Conservation (phyloP, 2,329 filamentous ascomycete species). For the Setomelanomma holmii region DNA sequence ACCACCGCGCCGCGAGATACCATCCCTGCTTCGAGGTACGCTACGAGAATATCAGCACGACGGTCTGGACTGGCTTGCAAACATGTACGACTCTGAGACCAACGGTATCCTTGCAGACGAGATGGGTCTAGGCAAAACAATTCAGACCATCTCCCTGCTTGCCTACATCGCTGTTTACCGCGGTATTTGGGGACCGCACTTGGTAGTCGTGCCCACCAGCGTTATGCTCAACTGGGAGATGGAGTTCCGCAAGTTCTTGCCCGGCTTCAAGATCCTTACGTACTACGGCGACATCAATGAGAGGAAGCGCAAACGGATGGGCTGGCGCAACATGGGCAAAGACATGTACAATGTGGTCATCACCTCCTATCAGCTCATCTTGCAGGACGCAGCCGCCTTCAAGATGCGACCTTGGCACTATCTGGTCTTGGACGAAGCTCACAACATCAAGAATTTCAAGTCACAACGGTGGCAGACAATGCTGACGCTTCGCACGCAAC, state of each 20-base stretch:
- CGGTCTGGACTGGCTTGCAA: conserved; percentile 96
- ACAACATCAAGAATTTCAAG: conserved; percentile 99
- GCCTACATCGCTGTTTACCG: conserved; percentile 91
- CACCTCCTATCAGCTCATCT: conserved; percentile 94
- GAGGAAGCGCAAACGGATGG: conserved; percentile 85
- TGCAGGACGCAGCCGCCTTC: conserved; percentile 93
- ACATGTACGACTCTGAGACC: conserved; percentile 87
- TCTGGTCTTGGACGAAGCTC: conserved; percentile 96
- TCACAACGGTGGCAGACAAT: conserved; percentile 96
- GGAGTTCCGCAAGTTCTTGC: conserved; percentile 99
- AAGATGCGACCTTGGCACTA: conserved; percentile 95
- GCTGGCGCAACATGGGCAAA: conserved; percentile 86
- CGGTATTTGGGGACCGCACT: conserved; percentile 92
- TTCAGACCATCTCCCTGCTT: conserved; percentile 93
- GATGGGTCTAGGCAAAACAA: conserved; percentile 98
- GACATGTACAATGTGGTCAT: conserved; percentile 92
- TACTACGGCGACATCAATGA: conserved; percentile 97
- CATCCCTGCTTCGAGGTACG: conserved; percentile 78
- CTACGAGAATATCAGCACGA: conserved; percentile 96
- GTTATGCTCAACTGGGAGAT: conserved; percentile 99
- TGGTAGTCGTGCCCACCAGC: conserved; percentile 95
- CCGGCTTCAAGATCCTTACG: conserved; percentile 95
- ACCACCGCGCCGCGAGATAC: conserved; percentile 44
- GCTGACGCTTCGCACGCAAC: conserved; percentile 89
- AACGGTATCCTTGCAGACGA: conserved; percentile 98